These are phyloP conservation scores for Ustilago cynodontis DNA, from an alignment of 1,284 basidiomycete genomes.

Conservation along the genomic window DNA sequence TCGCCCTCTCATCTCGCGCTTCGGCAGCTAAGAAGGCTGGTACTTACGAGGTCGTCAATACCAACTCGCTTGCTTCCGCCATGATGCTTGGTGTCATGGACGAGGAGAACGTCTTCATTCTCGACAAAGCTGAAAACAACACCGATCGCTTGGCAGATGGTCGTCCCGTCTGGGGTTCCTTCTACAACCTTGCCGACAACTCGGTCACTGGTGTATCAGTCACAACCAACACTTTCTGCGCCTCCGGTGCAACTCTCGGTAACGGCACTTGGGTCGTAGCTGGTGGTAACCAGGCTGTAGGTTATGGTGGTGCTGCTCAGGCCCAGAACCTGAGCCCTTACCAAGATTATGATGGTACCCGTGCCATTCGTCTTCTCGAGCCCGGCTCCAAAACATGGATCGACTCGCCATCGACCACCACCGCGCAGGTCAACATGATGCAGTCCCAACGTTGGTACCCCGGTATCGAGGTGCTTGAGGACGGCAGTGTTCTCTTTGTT, in stretches of 20 bases:
- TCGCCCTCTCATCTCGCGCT: constrained; percentile 33
- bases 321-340: constrained; percentile 56
- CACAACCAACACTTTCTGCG: constrained; percentile 71
- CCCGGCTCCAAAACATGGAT: constrained; percentile 55
- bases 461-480: constrained; percentile 66
- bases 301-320: constrained; percentile 59
- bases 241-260: constrained; percentile 68
- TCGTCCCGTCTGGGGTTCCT: constrained; percentile 63
- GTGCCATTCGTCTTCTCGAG: constrained; percentile 66
- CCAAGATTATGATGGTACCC: constrained; percentile 63
- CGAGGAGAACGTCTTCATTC: constrained; percentile 68
- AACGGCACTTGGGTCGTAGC: constrained; percentile 70
- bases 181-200: constrained; percentile 61
- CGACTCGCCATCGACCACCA: constrained; percentile 49
- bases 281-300: constrained; percentile 70
- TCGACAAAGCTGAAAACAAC: constrained; percentile 71
- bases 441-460: constrained; percentile 67
- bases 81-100: constrained; percentile 69
- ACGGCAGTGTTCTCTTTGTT: constrained; percentile 65
- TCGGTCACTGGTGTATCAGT: constrained; percentile 61
- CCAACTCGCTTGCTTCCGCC: constrained; percentile 65
- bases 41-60: constrained; percentile 60
- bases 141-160: constrained; percentile 39
- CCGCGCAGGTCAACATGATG: constrained; percentile 55
- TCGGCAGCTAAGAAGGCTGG: constrained; percentile 39